Conservation (phyloP, 768 basidiomycete species). For the Erythrobasidium yunnanense region DNA sequence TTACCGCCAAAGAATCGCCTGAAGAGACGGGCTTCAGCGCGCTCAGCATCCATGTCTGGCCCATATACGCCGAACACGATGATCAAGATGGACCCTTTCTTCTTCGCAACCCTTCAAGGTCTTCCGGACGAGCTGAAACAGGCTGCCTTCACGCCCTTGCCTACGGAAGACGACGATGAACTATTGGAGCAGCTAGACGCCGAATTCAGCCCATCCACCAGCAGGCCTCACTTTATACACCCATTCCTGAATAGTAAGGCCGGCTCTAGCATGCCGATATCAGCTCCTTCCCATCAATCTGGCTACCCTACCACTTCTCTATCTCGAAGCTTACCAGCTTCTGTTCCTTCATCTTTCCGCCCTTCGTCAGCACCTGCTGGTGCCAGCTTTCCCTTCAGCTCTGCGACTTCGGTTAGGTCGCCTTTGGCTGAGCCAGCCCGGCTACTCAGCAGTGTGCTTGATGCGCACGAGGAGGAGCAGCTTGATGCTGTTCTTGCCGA, state of each 20-base stretch:
- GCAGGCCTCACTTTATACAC: too few species aligned
- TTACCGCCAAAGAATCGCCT: not conserved
- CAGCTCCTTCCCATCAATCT: too few species aligned
- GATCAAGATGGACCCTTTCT: constrained; percentile 21
- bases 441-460: not conserved
- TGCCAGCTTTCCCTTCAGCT: not conserved
- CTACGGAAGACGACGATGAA: constrained; percentile 22
- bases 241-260: too few species aligned
- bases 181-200: constrained; percentile 4
- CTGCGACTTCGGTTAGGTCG: not conserved
- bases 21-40: not conserved
- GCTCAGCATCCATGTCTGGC: constrained; percentile 16
- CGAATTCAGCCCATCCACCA: constrained; percentile 3
- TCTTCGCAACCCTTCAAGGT: constrained; percentile 21
- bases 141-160: constrained; percentile 26
- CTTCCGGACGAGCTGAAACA: constrained; percentile 23
- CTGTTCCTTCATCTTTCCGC: not conserved
- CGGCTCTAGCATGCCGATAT: too few species aligned
- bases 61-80: constrained; percentile 14
- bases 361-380: constrained; percentile 15
- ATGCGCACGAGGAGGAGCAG: constrained; percentile 9
- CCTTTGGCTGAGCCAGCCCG: constrained; percentile 11
- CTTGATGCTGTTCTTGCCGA: not conserved
- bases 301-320: not conserved
- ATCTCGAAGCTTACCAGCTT: not conserved